phyloP scores from a whole-genome alignment of 352 stramenopile genomes.

The Phytophthora tubulina region DNA sequence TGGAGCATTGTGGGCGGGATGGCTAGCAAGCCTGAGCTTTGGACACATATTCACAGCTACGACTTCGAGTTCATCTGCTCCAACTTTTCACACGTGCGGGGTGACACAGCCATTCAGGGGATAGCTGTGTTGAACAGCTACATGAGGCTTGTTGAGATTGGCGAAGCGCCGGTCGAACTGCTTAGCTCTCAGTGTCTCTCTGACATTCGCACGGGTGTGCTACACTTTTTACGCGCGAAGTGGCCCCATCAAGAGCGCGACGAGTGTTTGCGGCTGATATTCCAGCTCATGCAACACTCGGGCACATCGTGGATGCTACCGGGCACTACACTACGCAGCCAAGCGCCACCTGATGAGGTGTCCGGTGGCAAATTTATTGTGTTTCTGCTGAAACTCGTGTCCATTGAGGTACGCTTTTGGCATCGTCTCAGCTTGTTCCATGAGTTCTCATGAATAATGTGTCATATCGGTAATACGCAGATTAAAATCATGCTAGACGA shows the following conservation, averaged over 20 bases:
- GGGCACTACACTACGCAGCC: slow-evolving; percentile 59
- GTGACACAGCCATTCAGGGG: slow-evolving; percentile 48
- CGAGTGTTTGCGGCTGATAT: slow-evolving; percentile 65
- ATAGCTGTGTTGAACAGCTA: slow-evolving; percentile 68
- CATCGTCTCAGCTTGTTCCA: background rate
- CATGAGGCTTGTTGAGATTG: slow-evolving; percentile 60
- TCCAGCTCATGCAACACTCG: slow-evolving; percentile 68
- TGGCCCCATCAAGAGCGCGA: slow-evolving; percentile 81
- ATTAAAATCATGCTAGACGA: slow-evolving; percentile 91
- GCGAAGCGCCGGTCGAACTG: slow-evolving; percentile 51
- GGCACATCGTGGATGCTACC: slow-evolving; percentile 74
- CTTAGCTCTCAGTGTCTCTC: slow-evolving; percentile 66
- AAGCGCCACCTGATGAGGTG: slow-evolving; percentile 59
- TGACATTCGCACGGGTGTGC: slow-evolving; percentile 64
- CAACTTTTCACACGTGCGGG: slow-evolving; percentile 54
- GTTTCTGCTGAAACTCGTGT: slow-evolving; percentile 82
- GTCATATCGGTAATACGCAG: slow-evolving; percentile 32
- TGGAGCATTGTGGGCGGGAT: slow-evolving; percentile 64
- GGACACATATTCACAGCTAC: slow-evolving; percentile 54
- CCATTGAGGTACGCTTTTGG: slow-evolving; percentile 65
- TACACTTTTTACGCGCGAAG: slow-evolving; percentile 74
- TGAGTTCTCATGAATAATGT: slow-evolving; percentile 3
- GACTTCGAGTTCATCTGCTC: slow-evolving; percentile 79
- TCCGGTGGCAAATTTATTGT: slow-evolving; percentile 79
- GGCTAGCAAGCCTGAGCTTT: slow-evolving; percentile 50